Evolutionary conservation across 2,329 filamentous ascomycete species (phyloP), one percentile per base, ranked within the genome.

Genomic region (Diaporthe citrichinensis): DNA sequence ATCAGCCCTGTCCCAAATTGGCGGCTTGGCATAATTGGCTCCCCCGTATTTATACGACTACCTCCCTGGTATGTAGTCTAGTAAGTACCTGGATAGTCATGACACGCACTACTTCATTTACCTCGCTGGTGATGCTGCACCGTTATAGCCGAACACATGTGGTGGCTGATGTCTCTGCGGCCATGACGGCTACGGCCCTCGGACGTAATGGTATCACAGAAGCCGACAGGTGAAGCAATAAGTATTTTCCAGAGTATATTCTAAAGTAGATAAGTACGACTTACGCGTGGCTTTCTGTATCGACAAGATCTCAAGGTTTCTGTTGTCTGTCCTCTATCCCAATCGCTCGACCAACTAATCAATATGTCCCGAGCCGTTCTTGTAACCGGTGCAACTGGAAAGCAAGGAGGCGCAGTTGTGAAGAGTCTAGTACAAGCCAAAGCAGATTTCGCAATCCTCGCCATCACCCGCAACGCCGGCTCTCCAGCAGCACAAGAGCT

Each of bases 391-490:
- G 80, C 79, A 14, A 81, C 80, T 28, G 80, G 80, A n/a, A 80
- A 78, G 46, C 80, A 81, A 75, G 80, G 80, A 3, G 78, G 80
- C 10, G 77, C 80, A 39, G 76, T 78, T 17, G 78, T 81, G 31
- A 62, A 80, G 36, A 79, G 80, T 9, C 76, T 81, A n/a, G 68
- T 80, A 51, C 25, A 68, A 51, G 68, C 57, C 10, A 74, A 83
- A n/a, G 71, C 76, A 14, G 46, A 76, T 72, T 86, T 86, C 78
- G 85, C 85, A 17, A 88, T 92, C 68, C 83, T 89, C 20, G 91
- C 90, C 10, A 84, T 92, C 8, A 92, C 90, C 4, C 88, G 91
- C 73, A 86, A 89, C 78, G 78, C 85, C 3, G 78, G 81, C 23
- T 89, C 88, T 1, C 46, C 81, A 0, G 80, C 92, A 6, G 58